Percentiles rank a stretch among this genome's conserved stretches.
Evolutionary conservation across 2,329 filamentous ascomycete genomes (phyloP).

Genomic region (Sclerotinia spermophila): DNA sequence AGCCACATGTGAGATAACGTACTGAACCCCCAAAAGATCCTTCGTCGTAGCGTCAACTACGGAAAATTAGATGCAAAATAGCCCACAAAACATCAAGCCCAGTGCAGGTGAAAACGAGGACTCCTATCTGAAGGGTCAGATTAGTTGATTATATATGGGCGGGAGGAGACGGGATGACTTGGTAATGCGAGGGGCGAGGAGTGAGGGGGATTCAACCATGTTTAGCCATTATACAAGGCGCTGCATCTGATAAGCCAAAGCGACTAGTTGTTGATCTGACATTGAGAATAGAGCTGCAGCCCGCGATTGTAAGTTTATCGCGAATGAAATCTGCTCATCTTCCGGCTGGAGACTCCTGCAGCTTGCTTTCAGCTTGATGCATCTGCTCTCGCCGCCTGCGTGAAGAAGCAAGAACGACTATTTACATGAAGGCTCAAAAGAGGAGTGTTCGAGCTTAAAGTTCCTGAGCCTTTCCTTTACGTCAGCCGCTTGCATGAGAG

Average conservation of each 20-base stretch:
- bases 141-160: not conserved
- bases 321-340: no score
- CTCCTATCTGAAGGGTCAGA: constrained; percentile 19
- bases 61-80: not conserved
- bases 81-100: not conserved
- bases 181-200: no score
- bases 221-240: constrained; percentile 28
- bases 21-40: no score
- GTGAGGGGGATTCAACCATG: constrained; percentile 10
- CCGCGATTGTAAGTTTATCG: constrained; percentile 27
- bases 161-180: not conserved
- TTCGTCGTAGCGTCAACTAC: not conserved
- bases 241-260: constrained; percentile 10
- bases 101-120: constrained; percentile 36
- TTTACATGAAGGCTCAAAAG: no score
- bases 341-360: no score
- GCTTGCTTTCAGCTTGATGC: no score
- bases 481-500: no score
- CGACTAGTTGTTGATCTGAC: constrained; percentile 23
- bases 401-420: no score
- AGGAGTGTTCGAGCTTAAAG: no score
- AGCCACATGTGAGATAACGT: no score
- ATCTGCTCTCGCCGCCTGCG: no score
- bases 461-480: no score
- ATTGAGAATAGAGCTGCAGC: constrained; percentile 36